Conservation (phyloP, 805 yeast species). For the Candida mattraensis region DNA sequence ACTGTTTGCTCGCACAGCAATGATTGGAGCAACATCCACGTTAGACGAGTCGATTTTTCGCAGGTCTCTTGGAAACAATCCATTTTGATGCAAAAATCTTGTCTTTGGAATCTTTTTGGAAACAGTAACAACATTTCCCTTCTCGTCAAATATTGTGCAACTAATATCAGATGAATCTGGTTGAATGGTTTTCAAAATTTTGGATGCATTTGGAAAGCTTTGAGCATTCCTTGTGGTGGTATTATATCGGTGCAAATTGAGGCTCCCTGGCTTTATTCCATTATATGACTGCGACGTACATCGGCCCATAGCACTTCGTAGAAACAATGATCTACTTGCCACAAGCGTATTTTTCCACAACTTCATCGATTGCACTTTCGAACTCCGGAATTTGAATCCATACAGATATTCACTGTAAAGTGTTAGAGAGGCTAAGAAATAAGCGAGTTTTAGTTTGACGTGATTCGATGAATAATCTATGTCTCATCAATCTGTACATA, state of each 20-base stretch:
- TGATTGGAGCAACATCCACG: slow-evolving; percentile 84
- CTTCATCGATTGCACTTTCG: too few species aligned
- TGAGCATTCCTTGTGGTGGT: neutral
- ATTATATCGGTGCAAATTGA: neutral
- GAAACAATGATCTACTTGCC: too few species aligned
- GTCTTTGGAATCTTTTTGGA: slow-evolving; percentile 74
- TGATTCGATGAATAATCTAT: too few species aligned
- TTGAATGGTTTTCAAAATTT: slow-evolving; percentile 40
- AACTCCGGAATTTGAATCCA: too few species aligned
- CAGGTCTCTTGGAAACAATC: slow-evolving; percentile 81
- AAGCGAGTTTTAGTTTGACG: too few species aligned
- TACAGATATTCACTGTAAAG: too few species aligned
- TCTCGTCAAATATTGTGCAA: slow-evolving; percentile 76
- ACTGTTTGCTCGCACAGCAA: slow-evolving; percentile 75
- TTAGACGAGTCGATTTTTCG: slow-evolving; percentile 76
- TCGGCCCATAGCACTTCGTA: too few species aligned
- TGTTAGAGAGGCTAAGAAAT: too few species aligned
- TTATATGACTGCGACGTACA: too few species aligned
- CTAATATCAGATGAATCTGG: slow-evolving; percentile 57
- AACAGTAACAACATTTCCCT: slow-evolving; percentile 68
- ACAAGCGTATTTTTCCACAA: too few species aligned
- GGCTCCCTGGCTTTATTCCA: too few species aligned
- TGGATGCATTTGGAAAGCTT: slow-evolving; percentile 12
- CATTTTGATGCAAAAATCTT: slow-evolving; percentile 66
- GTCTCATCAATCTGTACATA: too few species aligned